Evolutionary conservation across 441 rosid genomes (phyloP).

Genomic region (Populus hybrid): DNA sequence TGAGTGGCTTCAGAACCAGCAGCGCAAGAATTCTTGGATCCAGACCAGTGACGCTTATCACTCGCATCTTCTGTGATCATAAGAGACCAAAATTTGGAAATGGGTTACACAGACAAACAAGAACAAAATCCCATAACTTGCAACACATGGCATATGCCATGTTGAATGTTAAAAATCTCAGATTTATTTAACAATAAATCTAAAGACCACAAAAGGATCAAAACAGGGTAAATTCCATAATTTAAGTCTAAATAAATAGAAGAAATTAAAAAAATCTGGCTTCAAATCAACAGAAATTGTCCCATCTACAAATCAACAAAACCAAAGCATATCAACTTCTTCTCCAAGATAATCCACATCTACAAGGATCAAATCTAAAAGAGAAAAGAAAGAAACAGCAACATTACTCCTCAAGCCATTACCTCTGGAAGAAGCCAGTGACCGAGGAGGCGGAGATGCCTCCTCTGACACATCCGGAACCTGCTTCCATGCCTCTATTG

Average conservation of each 20-base stretch:
- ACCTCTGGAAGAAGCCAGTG: slow-evolving; percentile 73
- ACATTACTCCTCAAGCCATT: neutral
- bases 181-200: neutral
- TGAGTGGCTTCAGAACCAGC: slow-evolving; percentile 23
- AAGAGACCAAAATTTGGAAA: neutral
- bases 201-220: neutral
- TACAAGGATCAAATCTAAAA: neutral
- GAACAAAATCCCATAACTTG: neutral
- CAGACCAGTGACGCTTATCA: slow-evolving; percentile 43
- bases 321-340: neutral
- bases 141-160: neutral
- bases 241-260: neutral
- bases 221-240: neutral
- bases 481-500: slow-evolving; percentile 86
- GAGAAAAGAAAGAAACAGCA: neutral
- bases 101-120: neutral
- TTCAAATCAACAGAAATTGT: slow-evolving; percentile 3
- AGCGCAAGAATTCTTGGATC: slow-evolving; percentile 38
- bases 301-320: neutral
- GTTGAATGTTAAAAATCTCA: neutral
- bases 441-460: slow-evolving; percentile 56
- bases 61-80: slow-evolving; percentile 44
- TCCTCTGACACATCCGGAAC: slow-evolving; percentile 80
- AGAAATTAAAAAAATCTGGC: neutral
- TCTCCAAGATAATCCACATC: slow-evolving; percentile 1